Percentiles rank a stretch among this genome's conserved stretches.
Evolutionary conservation across 1,284 basidiomycete genomes (phyloP).

Genomic region (Heterobasidion occidentale): DNA sequence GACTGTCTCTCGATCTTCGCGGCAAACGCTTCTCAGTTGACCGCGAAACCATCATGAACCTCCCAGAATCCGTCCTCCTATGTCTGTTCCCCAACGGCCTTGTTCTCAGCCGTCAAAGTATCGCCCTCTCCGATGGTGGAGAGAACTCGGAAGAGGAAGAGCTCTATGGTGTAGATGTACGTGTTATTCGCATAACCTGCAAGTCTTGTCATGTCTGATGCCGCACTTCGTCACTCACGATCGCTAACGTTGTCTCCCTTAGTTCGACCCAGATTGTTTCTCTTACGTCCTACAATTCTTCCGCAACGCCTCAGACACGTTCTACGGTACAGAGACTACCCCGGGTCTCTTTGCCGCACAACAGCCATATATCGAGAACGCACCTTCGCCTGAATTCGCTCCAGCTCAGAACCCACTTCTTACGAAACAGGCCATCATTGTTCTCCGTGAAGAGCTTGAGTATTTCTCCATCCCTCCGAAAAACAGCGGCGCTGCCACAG

Average conservation of each 20-base stretch:
- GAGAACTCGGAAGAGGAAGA: slow-evolving; percentile 88
- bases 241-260: slow-evolving; percentile 10
- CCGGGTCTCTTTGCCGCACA: slow-evolving; percentile 78
- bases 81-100: slow-evolving; percentile 98
- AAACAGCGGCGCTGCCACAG: slow-evolving; percentile 52
- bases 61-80: slow-evolving; percentile 94
- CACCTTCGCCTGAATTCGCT: slow-evolving; percentile 54
- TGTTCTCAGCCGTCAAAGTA: slow-evolving; percentile 83
- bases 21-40: slow-evolving; percentile 92
- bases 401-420: slow-evolving; percentile 85
- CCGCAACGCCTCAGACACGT: slow-evolving; percentile 77
- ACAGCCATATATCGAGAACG: slow-evolving; percentile 48
- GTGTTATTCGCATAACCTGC: slow-evolving; percentile 25
- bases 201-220: not conserved
- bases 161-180: slow-evolving; percentile 91
- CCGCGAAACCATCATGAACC: slow-evolving; percentile 96
- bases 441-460: slow-evolving; percentile 95
- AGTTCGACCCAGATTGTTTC: slow-evolving; percentile 98
- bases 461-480: slow-evolving; percentile 95
- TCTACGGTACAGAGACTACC: slow-evolving; percentile 79
- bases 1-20: slow-evolving; percentile 88
- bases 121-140: slow-evolving; percentile 62
- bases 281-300: slow-evolving; percentile 92
- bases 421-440: slow-evolving; percentile 97
- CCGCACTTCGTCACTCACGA: not conserved